phyloP scores from a whole-genome alignment of 2,329 filamentous ascomycete genomes.

The Colletotrichum sp. region DNA sequence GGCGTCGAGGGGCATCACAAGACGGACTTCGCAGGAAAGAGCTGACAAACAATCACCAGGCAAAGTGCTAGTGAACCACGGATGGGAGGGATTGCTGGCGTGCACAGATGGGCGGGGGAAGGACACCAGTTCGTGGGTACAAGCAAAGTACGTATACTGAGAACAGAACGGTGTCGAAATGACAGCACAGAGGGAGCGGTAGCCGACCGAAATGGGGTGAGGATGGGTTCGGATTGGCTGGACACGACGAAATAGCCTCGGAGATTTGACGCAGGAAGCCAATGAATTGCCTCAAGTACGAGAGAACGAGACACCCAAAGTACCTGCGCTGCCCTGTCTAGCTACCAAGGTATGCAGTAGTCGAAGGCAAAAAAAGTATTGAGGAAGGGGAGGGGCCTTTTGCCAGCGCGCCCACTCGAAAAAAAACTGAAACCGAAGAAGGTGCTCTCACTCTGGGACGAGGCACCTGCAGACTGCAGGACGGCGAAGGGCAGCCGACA shows the following conservation, averaged over 20 bases:
- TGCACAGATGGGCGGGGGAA: background rate
- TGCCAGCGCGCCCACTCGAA: background rate
- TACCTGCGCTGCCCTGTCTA: background rate
- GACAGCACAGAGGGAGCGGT: background rate
- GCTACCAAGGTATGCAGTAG: background rate
- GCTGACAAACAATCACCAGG: background rate
- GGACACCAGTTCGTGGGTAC: background rate
- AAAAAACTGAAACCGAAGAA: background rate
- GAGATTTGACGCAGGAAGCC: slow-evolving; percentile 15
- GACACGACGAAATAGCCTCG: background rate
- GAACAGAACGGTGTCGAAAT: background rate
- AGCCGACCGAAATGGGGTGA: background rate
- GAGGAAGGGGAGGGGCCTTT: background rate
- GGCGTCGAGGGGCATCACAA: background rate
- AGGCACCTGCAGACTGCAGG: background rate
- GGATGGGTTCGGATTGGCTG: background rate
- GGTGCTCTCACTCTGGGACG: background rate
- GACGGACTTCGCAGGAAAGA: background rate
- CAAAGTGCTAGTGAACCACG: background rate
- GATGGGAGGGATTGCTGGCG: background rate
- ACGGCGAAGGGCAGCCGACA: background rate
- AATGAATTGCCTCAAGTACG: slow-evolving; percentile 6
- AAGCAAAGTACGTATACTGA: background rate
- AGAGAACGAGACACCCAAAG: background rate
- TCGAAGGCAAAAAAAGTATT: background rate